Conservation (phyloP, 192 early-diverging fungal species). For the Linnemannia exigua region DNA sequence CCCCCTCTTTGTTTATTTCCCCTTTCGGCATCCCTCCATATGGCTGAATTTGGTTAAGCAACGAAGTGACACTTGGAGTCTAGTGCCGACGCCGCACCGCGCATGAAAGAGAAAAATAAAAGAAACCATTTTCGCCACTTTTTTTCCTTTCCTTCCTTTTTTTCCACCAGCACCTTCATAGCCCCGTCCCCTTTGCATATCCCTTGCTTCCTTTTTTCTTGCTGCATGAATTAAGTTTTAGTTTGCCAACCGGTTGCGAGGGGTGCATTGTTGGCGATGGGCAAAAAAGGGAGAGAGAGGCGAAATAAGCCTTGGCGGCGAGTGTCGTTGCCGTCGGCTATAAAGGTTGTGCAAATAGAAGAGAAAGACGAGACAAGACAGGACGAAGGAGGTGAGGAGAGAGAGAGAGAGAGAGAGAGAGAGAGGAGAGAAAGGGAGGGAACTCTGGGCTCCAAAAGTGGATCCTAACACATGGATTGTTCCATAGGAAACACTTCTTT, state of each 20-base stretch:
- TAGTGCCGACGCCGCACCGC: no score
- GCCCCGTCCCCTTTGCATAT: not conserved
- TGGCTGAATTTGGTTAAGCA: not conserved
- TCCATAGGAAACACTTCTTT: not conserved
- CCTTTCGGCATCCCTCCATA: not conserved
- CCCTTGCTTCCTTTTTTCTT: not conserved
- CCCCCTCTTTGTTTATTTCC: not conserved
- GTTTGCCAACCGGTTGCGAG: not conserved
- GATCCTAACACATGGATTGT: not conserved
- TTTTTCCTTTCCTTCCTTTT: not conserved
- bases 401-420: not conserved
- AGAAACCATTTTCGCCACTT: not conserved
- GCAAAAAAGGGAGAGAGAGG: not conserved
- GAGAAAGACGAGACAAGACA: not conserved
- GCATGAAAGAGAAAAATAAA: conserved; percentile 1
- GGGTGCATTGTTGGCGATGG: not conserved
- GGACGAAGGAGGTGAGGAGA: not conserved
- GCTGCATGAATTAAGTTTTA: not conserved
- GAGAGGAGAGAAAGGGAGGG: not conserved
- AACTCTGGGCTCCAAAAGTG: not conserved
- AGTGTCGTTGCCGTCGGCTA: not conserved
- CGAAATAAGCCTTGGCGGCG: not conserved
- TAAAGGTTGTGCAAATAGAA: not conserved
- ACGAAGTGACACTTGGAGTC: not conserved
- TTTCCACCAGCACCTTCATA: not conserved